Percentiles rank a stretch among this genome's conserved stretches.
These are phyloP conservation scores for Bacidia gigantensis DNA, from an alignment of 495 filamentous ascomycete genomes.

Conservation along the genomic window DNA sequence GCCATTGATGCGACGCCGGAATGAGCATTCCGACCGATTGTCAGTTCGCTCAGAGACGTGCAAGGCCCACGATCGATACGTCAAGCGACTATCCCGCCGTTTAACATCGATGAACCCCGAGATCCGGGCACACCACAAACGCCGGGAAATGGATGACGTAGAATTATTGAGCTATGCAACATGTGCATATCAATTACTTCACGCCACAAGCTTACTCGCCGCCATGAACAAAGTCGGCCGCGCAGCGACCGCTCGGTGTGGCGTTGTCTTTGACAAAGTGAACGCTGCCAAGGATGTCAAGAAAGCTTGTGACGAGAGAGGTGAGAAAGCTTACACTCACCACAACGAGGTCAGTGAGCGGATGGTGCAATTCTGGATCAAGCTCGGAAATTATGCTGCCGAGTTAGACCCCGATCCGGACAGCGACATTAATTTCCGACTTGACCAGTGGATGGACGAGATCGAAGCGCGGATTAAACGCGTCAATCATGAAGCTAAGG, in stretches of 20 bases:
- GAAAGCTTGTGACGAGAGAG: neutral
- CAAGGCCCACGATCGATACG: neutral
- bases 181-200: neutral
- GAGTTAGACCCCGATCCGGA: neutral
- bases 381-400: conserved; percentile 8
- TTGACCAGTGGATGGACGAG: neutral
- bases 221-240: neutral
- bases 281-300: neutral
- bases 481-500: neutral
- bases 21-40: neutral
- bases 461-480: neutral
- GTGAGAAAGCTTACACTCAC: neutral
- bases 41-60: neutral
- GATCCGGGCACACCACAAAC: neutral
- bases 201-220: neutral
- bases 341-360: neutral
- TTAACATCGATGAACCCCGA: neutral
- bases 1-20: neutral
- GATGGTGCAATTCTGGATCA: neutral
- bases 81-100: neutral
- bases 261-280: neutral
- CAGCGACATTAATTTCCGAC: neutral
- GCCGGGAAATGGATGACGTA: neutral
- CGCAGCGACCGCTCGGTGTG: neutral
- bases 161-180: conserved; percentile 1